A percentile compares a stretch with the other conserved stretches of the same genome.
Evolutionary conservation across 495 filamentous ascomycete genomes (phyloP).

Genomic region (Cudoniella acicularis): DNA sequence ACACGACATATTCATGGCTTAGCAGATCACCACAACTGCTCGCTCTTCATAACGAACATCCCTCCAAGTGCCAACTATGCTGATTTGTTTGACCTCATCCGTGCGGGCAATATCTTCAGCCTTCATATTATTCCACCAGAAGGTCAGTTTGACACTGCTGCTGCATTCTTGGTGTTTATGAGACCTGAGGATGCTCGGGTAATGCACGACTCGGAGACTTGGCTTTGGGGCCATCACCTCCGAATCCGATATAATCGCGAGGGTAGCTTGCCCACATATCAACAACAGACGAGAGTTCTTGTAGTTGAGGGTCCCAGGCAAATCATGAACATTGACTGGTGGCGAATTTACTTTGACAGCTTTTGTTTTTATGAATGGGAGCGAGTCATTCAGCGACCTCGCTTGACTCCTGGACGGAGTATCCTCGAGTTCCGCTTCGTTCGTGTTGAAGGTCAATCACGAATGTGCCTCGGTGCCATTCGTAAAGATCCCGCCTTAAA

Average conservation of each 20-base stretch:
- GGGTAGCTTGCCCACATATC: background rate
- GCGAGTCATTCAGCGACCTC: background rate
- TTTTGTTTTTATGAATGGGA: background rate
- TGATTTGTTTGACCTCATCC: background rate
- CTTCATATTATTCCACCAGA: background rate
- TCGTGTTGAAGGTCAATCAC: constrained; percentile 1
- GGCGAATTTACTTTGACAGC: background rate
- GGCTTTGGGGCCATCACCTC: background rate
- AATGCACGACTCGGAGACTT: background rate
- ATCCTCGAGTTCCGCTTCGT: constrained; percentile 1
- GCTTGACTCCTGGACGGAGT: background rate
- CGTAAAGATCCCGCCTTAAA: background rate
- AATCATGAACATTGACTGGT: background rate
- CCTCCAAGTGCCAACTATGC: background rate
- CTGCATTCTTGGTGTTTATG: constrained; percentile 1
- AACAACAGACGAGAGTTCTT: background rate
- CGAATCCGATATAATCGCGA: background rate
- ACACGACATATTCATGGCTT: background rate
- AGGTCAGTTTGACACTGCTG: background rate
- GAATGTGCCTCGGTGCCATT: background rate
- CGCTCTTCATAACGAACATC: background rate
- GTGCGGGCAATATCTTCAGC: background rate
- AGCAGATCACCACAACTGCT: background rate
- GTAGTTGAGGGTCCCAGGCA: background rate
- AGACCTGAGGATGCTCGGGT: background rate